Evolutionary conservation across 257 asterid genomes (phyloP).

Genomic region (Salvia miltiorrhiza): DNA sequence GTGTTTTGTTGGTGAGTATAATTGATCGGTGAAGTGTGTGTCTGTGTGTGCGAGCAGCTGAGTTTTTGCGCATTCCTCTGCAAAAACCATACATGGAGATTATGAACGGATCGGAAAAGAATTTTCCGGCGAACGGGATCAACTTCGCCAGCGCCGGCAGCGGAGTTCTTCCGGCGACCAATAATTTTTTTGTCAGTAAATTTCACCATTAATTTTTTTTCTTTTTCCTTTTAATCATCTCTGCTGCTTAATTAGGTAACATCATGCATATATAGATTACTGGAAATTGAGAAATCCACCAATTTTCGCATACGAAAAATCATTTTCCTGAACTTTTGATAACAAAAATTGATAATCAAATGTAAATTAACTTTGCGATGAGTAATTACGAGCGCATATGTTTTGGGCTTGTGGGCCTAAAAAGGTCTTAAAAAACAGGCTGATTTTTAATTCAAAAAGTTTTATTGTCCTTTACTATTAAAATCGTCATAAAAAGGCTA

Average conservation of each 20-base stretch:
- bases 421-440: not conserved
- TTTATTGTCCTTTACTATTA: not conserved
- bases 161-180: constrained; percentile 59
- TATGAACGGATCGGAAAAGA: constrained; percentile 31
- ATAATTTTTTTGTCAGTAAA: constrained; percentile 45
- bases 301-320: no score
- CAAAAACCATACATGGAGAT: constrained; percentile 63
- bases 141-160: constrained; percentile 93
- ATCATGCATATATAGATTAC: not conserved
- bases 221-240: not conserved
- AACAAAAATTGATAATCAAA: no score
- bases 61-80: constrained; percentile 49
- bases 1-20: not conserved
- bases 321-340: no score
- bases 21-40: not conserved
- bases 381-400: not conserved
- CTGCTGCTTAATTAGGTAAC: not conserved
- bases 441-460: not conserved
- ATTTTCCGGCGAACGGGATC: constrained; percentile 62
- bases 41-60: constrained; percentile 34
- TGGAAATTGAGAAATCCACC: no score
- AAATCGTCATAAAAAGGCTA: not conserved
- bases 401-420: not conserved
- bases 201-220: not conserved
- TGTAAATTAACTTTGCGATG: not conserved